Percentiles rank a stretch among this genome's conserved stretches.
These are phyloP conservation scores for Xylariaceae sp. DNA, from an alignment of 2,329 filamentous ascomycete genomes.

Conservation along the genomic window DNA sequence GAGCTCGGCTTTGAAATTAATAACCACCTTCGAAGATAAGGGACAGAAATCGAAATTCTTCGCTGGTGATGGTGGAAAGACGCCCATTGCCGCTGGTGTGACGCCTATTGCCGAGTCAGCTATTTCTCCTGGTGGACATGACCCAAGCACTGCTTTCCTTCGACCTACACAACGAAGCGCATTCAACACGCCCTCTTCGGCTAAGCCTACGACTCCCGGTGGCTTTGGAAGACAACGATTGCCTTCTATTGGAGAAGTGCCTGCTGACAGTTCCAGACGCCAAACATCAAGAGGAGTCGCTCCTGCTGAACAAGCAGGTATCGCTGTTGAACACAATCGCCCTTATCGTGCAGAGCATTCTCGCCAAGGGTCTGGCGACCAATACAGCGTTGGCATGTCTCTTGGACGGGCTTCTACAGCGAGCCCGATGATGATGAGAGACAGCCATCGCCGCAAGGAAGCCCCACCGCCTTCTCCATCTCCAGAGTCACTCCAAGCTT, in stretches of 20 bases:
- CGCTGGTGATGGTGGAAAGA: conserved; percentile 55
- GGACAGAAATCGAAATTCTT: conserved; percentile 63
- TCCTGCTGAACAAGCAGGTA: conserved; percentile 18
- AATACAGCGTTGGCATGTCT: conserved; percentile 41
- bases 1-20: conserved; percentile 80
- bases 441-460: conserved; percentile 41
- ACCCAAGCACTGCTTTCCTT: conserved; percentile 63
- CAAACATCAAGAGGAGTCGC: conserved; percentile 28
- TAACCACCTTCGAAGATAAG: conserved; percentile 77
- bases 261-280: conserved; percentile 33
- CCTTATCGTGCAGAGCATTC: conserved; percentile 30
- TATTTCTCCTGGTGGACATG: conserved; percentile 64
- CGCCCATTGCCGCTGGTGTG: conserved; percentile 75
- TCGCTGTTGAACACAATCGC: conserved; percentile 21
- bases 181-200: conserved; percentile 66
- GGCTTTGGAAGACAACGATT: conserved; percentile 62
- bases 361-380: conserved; percentile 40
- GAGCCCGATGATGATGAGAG: conserved; percentile 60
- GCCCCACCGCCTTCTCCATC: conserved; percentile 65
- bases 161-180: conserved; percentile 64
- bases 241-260: conserved; percentile 72
- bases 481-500: conserved; percentile 57
- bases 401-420: conserved; percentile 64
- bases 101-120: conserved; percentile 85
- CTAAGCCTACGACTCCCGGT: conserved; percentile 57